These are phyloP conservation scores for Austroboletus niveus DNA, from an alignment of 1,284 basidiomycete genomes.

Conservation along the genomic window DNA sequence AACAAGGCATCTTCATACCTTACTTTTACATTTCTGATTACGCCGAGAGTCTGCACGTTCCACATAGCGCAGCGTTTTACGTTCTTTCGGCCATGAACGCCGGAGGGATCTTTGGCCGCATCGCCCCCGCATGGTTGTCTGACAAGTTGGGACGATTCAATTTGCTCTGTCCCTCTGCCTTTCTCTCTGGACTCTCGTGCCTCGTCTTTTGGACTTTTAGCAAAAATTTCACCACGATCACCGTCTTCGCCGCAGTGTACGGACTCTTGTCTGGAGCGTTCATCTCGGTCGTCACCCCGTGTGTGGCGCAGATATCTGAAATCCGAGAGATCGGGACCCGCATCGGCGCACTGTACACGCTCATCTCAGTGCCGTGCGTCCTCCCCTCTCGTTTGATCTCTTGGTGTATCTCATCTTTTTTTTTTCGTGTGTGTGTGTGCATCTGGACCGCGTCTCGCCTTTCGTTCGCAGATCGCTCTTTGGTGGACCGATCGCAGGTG, in stretches of 20 bases:
- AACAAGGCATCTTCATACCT: constrained; percentile 57
- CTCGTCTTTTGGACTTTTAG: constrained; percentile 57
- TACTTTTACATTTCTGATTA: constrained; percentile 63
- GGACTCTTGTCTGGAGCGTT: constrained; percentile 59
- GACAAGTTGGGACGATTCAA: constrained; percentile 64
- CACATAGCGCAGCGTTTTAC: constrained; percentile 43
- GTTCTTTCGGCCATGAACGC: constrained; percentile 64
- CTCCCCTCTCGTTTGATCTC: background rate
- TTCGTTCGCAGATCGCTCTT: constrained; percentile 46
- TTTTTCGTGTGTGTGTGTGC: background rate
- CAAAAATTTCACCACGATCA: constrained; percentile 39
- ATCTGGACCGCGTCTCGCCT: no score
- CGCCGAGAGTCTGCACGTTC: constrained; percentile 39
- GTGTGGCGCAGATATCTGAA: constrained; percentile 61
- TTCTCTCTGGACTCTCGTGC: constrained; percentile 57
- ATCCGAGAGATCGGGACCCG: constrained; percentile 54
- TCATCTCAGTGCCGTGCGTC: constrained; percentile 66
- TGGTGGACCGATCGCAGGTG: constrained; percentile 59
- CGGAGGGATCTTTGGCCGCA: constrained; percentile 59
- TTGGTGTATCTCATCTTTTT: background rate
- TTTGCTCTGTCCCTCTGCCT: constrained; percentile 55
- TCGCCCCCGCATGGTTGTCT: constrained; percentile 59
- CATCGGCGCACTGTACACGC: constrained; percentile 58
- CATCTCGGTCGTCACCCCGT: constrained; percentile 60
- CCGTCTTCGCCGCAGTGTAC: constrained; percentile 54